Base-by-base conservation (phyloP, 2,329 filamentous ascomycete species). In the Gremmenia infestans region DNA sequence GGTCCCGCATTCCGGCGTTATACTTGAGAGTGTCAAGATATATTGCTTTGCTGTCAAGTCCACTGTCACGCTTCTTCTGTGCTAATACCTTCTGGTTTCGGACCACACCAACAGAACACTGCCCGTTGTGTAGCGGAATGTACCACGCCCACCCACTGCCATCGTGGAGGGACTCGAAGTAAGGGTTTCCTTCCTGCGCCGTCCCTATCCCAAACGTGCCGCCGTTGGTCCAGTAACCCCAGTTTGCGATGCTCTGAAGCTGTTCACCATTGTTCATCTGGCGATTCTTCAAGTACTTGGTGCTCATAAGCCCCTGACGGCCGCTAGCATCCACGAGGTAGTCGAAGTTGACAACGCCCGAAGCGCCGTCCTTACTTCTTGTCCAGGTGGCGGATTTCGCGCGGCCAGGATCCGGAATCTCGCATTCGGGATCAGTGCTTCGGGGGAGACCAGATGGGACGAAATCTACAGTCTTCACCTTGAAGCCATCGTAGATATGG, bases 321-420 rank as follows among this genome's bases (percentile, higher is more conserved):
- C 78, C 78, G 50, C 70, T 75, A 0, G 78, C 78, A 63, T 81
- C 77, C 0, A 81, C 63, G 17, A 81, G 47, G 53, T 78, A 80
- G 4, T 79, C 66, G 56, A 79, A 79, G 1, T 54, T 63, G 52
- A 80, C 75, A 1, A 54, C 62, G 12, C 77, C 77, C 8, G 65
- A 61, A 2, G 59, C 57, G 4, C 66, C 68, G 53, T 71, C 69
- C 50, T 71, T 15, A 4, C n/a, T 73, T 32, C 59, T 50, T 3
- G 55, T 51, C 68, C 70, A 77, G 1, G 63, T 65, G 4, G 73
- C 74, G 2, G 71, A 71, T 1, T 74, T 63, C 0, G 74, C 70
- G 0, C 67, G 63, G 19, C 69, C 71, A 1, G 60, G 66, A 46
- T 61, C 48, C 8, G 57, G 14, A 12, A 52, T 17, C 15, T 60